Conservation (phyloP, 768 basidiomycete genomes). For the Paxillus rubicundulus region DNA sequence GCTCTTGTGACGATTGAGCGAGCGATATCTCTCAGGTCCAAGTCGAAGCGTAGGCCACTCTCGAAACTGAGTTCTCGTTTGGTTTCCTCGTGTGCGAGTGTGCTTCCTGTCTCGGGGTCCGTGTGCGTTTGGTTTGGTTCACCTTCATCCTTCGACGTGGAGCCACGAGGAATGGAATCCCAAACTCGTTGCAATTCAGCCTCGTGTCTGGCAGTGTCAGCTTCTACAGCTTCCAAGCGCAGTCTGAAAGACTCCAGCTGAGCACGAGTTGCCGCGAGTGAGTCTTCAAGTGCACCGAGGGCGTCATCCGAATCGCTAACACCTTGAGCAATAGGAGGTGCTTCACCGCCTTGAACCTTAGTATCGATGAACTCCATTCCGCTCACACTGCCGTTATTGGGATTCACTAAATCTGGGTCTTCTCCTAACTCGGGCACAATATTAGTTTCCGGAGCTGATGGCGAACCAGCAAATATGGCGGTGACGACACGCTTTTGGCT, state of each 20-base stretch:
- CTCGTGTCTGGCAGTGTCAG: constrained; percentile 18
- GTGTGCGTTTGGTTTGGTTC: background rate
- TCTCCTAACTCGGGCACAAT: background rate
- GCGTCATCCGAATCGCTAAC: constrained; percentile 1
- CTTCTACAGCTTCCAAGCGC: constrained; percentile 29
- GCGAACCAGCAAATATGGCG: constrained; percentile 27
- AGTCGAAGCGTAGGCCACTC: background rate
- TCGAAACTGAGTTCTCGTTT: background rate
- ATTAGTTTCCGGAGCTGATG: background rate
- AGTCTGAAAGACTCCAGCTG: constrained; percentile 25
- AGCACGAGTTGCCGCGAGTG: constrained; percentile 21
- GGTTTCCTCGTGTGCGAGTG: background rate
- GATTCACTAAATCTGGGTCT: background rate
- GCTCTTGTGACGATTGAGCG: constrained; percentile 17
- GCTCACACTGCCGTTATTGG: background rate
- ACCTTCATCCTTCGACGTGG: background rate
- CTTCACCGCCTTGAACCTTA: background rate
- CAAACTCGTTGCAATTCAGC: background rate
- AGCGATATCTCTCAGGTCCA: constrained; percentile 9
- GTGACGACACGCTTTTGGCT: constrained; percentile 25
- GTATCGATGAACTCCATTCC: background rate
- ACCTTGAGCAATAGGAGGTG: background rate
- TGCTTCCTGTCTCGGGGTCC: background rate
- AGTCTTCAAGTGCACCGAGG: constrained; percentile 22
- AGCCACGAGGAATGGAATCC: background rate